Evolutionary conservation across 2,329 filamentous ascomycete species (phyloP).

Genomic region (Ophiosphaerella korrae): DNA sequence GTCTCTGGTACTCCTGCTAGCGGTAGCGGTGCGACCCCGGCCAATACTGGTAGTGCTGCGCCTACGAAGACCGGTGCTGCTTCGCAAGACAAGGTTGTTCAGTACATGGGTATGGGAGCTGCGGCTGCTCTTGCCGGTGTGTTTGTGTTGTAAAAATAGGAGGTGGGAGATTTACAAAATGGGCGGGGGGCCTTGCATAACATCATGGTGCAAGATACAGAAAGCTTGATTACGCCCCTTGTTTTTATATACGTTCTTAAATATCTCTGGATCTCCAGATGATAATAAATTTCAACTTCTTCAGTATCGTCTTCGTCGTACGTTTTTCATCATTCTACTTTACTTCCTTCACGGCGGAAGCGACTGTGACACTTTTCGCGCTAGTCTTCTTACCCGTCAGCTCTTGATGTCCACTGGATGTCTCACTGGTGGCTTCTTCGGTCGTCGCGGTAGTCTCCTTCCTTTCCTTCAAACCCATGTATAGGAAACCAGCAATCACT

Average conservation of each 20-base stretch:
- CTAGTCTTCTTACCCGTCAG: constrained; percentile 20
- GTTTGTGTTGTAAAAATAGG: constrained; percentile 21
- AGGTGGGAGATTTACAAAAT: neutral
- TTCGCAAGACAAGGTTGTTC: constrained; percentile 10
- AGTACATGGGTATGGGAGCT: constrained; percentile 19
- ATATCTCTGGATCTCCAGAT: neutral
- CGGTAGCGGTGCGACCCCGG: constrained; percentile 2
- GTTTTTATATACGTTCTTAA: neutral
- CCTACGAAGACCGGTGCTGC: constrained; percentile 12
- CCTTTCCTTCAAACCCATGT: constrained; percentile 70
- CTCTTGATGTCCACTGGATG: constrained; percentile 19
- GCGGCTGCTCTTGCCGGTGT: constrained; percentile 28
- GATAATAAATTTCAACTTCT: neutral
- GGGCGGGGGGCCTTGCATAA: neutral
- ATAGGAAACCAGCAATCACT: constrained; percentile 67
- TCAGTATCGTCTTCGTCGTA: neutral
- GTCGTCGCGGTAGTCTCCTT: constrained; percentile 25
- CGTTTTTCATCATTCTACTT: neutral
- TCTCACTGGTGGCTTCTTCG: constrained; percentile 16
- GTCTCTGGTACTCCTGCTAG: neutral
- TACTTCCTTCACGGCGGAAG: constrained; percentile 21
- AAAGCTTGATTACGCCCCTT: too few species aligned
- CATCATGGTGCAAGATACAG: neutral
- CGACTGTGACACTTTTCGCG: constrained; percentile 16
- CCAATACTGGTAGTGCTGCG: constrained; percentile 5